These are phyloP conservation scores for Aspergillus brasiliensis DNA, from an alignment of 2,329 filamentous ascomycete genomes.

Conservation along the genomic window DNA sequence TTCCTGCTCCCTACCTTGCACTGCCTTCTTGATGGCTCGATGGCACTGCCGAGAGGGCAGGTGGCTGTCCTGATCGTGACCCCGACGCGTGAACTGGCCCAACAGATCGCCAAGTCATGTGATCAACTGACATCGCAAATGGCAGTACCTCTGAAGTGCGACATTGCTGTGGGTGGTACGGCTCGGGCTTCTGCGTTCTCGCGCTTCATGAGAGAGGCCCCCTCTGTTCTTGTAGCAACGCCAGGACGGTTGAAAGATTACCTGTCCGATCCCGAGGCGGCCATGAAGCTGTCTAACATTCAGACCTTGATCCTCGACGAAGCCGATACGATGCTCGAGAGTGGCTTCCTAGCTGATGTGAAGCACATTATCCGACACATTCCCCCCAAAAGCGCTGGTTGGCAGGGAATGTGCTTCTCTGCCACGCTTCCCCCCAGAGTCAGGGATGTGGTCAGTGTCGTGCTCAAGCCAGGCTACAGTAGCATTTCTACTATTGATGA, in stretches of 20 bases:
- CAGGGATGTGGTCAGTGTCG: conserved; percentile 71
- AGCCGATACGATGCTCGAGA: conserved; percentile 37
- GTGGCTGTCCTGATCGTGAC: conserved; percentile 52
- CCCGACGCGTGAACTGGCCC: conserved; percentile 52
- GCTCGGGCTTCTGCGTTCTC: conserved; percentile 30
- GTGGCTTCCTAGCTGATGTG: conserved; percentile 53
- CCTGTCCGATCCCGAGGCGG: conserved; percentile 44
- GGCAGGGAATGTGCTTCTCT: conserved; percentile 74
- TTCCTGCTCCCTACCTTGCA: conserved; percentile 53
- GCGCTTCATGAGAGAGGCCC: conserved; percentile 32
- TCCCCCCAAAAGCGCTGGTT: conserved; percentile 51
- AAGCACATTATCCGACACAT: conserved; percentile 54
- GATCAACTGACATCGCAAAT: conserved; percentile 47
- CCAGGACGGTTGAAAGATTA: conserved; percentile 53
- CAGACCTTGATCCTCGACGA: conserved; percentile 54
- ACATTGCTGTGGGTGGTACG: conserved; percentile 48
- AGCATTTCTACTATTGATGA: conserved; percentile 81
- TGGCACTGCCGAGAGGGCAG: conserved; percentile 33
- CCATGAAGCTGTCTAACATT: conserved; percentile 50
- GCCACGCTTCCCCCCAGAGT: conserved; percentile 86
- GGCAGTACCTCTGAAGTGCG: conserved; percentile 42
- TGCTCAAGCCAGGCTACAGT: conserved; percentile 66
- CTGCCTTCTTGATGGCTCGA: conserved; percentile 42
- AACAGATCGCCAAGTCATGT: conserved; percentile 53
- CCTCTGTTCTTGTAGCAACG: conserved; percentile 49